These are phyloP conservation scores for Aristolochia contorta DNA, from an alignment of 164 flowering plant genomes.

Conservation along the genomic window DNA sequence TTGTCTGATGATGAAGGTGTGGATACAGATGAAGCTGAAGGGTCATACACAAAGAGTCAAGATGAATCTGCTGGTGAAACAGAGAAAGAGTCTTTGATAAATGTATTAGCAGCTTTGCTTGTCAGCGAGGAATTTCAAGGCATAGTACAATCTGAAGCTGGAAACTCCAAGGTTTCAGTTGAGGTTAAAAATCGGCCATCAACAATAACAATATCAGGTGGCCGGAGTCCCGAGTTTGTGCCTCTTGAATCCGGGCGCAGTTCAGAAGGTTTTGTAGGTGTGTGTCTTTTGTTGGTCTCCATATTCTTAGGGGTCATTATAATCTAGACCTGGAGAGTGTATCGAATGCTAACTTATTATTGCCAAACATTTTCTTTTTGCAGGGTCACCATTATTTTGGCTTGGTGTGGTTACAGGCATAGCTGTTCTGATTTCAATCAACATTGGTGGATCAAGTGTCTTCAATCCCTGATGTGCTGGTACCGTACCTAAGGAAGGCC, in stretches of 20 bases:
- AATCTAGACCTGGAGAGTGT: too few species aligned
- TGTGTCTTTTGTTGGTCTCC: background rate
- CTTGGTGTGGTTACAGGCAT: constrained; percentile 59
- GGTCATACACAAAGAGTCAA: constrained; percentile 16
- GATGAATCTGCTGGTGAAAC: constrained; percentile 19
- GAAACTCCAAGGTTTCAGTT: constrained; percentile 25
- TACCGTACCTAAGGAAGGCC: too few species aligned
- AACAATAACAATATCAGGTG: constrained; percentile 13
- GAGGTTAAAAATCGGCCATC: constrained; percentile 21
- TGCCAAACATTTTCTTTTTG: constrained; percentile 8
- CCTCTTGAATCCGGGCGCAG: constrained; percentile 24
- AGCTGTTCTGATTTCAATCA: constrained; percentile 54
- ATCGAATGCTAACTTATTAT: background rate
- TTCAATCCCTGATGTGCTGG: constrained; percentile 62
- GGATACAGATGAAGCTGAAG: constrained; percentile 43
- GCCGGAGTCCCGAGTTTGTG: constrained; percentile 16
- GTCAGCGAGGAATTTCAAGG: constrained; percentile 97
- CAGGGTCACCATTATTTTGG: constrained; percentile 71
- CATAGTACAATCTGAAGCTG: constrained; percentile 74
- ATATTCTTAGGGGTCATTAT: background rate
- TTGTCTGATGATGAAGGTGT: constrained; percentile 64
- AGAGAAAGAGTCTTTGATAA: constrained; percentile 77
- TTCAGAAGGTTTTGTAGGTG: constrained; percentile 36
- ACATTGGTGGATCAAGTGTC: constrained; percentile 55
- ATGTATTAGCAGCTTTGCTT: constrained; percentile 76